Conservation (phyloP, 345 rosid genomes). For the Fremontodendron californicum region DNA sequence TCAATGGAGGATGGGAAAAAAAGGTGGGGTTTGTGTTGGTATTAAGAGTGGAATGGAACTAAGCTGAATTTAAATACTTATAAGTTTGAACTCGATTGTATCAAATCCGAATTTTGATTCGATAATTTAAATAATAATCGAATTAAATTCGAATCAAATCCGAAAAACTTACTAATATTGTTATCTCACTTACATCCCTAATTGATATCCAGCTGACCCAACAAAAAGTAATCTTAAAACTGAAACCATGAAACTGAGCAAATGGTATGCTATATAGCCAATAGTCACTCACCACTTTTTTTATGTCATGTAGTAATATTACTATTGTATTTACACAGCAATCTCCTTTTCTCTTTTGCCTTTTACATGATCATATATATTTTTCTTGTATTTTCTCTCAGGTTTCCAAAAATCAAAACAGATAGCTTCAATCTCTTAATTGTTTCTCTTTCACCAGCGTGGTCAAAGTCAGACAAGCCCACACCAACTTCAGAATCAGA, state of each 20-base stretch:
- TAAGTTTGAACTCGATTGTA: too few relatives aligned
- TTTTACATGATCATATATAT: not conserved
- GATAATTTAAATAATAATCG: too few relatives aligned
- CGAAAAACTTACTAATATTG: too few relatives aligned
- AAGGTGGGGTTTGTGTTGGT: conserved; percentile 29
- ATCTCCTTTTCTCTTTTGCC: not conserved
- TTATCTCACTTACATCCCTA: too few relatives aligned
- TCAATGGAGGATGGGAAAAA: conserved; percentile 11
- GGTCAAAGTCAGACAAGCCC: not conserved
- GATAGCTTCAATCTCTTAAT: not conserved
- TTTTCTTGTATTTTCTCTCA: not conserved
- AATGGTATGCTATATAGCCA: too few relatives aligned
- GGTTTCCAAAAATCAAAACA: not conserved
- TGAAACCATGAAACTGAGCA: too few relatives aligned
- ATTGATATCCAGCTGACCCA: too few relatives aligned
- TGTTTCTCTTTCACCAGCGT: not conserved
- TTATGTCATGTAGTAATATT: not conserved
- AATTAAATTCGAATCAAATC: too few relatives aligned
- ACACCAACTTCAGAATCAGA: not conserved
- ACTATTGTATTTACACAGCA: not conserved
- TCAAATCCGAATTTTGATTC: too few relatives aligned
- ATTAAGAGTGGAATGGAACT: too few relatives aligned
- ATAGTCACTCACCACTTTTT: not conserved
- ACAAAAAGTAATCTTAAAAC: not conserved
- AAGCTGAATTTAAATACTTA: too few relatives aligned